Base-by-base conservation (phyloP, 768 basidiomycete species). In the Artomyces pyxidatus region DNA sequence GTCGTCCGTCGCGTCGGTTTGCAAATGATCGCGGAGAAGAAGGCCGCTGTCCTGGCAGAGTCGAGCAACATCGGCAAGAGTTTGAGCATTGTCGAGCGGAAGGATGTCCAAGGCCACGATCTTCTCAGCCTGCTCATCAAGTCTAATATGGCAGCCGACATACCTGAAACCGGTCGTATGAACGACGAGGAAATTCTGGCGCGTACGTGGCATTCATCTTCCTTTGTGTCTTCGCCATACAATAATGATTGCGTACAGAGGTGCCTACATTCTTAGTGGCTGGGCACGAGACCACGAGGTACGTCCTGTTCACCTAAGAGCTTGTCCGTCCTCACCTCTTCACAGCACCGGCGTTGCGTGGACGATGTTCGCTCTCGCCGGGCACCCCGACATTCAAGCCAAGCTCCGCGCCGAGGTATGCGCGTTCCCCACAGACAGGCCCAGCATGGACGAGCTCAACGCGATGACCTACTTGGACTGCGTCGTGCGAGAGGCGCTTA, bases 1-100 rank as follows among this genome's bases (percentile, higher is more conserved):
- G 74, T 69, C 0, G 81, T 81, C 68, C 49, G 56, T 12, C 66
- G 71, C 9, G 76, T 85, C 42, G 82, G 78, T 5, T 58, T 58
- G 14, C 64, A 76, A 28, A 64, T 84, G 6, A 51, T 81, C 17
- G 49, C 53, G 6, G 68, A 76, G 7, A 83, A 78, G 56, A 82
- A 81, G 59, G 60, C 54, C 6, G 63, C 61, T 8, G 55, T 67
- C 11, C 39, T 57, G 11, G 48, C 49, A 17, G 55, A 48, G 21
- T 22, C 19, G 21, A 27, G 17, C 32, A n/a, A 21, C 7, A 16
- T 26, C 25, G 48, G 29, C 12, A 21, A 6, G 2, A 45, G 9
- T 12, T 37, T 45, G 1, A 47, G 42, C 26, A 28, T 23, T 2
- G 43, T 55, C 10, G 58, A 38, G 23, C 48, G 45, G 47, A 50